Percentiles rank a stretch among this genome's conserved stretches.
These are phyloP conservation scores for Hsuehochloa calcarea DNA, from an alignment of 176 grass and related monocot species.

Conservation along the genomic window DNA sequence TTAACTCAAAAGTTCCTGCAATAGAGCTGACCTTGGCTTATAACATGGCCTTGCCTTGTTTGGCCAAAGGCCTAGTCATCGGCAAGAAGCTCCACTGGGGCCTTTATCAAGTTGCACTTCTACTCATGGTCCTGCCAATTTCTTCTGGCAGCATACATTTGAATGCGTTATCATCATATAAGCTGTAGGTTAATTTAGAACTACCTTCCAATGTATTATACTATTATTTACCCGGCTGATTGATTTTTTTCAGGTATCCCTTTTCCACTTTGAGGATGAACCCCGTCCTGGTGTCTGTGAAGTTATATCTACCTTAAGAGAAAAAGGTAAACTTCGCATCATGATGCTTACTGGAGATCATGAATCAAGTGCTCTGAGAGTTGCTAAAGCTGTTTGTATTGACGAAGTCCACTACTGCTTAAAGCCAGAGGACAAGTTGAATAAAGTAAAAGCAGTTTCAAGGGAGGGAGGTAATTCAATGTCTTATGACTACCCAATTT, in stretches of 20 bases:
- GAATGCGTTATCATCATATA: constrained; percentile 2
- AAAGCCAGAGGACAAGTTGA: constrained; percentile 95
- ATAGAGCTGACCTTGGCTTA: background rate
- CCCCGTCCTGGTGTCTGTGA: constrained; percentile 68
- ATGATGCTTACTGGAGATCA: constrained; percentile 99
- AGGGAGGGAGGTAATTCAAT: constrained; percentile 66
- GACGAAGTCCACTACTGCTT: constrained; percentile 74
- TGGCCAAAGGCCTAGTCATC: background rate
- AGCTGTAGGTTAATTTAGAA: background rate
- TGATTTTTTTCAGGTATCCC: constrained; percentile 58
- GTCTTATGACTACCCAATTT: constrained; percentile 3
- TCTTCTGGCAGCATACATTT: background rate
- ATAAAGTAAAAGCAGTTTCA: constrained; percentile 87
- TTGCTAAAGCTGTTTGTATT: constrained; percentile 92
- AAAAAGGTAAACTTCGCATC: constrained; percentile 80
- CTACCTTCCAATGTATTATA: background rate
- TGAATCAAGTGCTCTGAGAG: constrained; percentile 83
- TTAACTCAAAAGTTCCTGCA: background rate
- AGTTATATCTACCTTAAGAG: constrained; percentile 85
- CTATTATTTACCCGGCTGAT: constrained; percentile 1
- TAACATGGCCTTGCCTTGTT: background rate
- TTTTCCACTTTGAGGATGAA: constrained; percentile 99
- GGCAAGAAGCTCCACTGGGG: background rate
- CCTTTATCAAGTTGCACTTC: background rate
- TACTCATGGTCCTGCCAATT: background rate